Percentiles rank a stretch among this genome's conserved stretches.
Conservation (phyloP, 148 eudicot genomes). For the Rhododendron molle region DNA sequence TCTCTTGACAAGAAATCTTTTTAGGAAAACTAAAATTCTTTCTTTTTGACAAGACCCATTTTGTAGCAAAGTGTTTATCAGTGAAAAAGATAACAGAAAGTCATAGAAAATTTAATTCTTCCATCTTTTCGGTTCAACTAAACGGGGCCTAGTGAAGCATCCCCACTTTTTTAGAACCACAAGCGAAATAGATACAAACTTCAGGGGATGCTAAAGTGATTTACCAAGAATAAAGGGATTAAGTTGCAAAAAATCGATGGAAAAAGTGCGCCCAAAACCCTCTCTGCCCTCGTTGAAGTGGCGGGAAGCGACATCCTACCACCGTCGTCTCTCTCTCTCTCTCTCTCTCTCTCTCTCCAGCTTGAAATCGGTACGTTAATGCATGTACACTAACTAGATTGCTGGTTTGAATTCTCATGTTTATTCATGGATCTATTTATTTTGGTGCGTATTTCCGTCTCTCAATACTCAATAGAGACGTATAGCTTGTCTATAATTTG, state of each 20-base stretch:
- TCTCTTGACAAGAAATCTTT: no score
- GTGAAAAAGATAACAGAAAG: not conserved
- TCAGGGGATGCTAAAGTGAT: not conserved
- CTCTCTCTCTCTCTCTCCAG: not conserved
- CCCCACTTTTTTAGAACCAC: not conserved
- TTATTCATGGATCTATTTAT: not conserved
- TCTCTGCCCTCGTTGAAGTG: not conserved
- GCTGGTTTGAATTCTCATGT: not conserved
- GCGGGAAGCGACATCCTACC: not conserved
- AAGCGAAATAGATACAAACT: not conserved
- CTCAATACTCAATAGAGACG: not conserved
- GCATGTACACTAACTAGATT: not conserved
- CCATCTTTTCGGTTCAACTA: no score
- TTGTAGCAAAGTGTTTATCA: no score
- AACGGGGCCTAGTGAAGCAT: not conserved
- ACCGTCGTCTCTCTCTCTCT: not conserved
- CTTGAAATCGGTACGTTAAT: not conserved
- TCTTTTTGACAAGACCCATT: no score
- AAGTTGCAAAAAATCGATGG: no score
- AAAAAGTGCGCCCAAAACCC: not conserved
- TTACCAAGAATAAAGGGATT: not conserved
- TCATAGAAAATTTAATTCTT: no score
- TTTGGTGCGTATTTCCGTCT: not conserved
- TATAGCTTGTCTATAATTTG: not conserved
- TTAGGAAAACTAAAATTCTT: no score